These are phyloP conservation scores for Iodosphaeria phyllophila DNA, from an alignment of 2,329 filamentous ascomycete genomes.

Conservation along the genomic window DNA sequence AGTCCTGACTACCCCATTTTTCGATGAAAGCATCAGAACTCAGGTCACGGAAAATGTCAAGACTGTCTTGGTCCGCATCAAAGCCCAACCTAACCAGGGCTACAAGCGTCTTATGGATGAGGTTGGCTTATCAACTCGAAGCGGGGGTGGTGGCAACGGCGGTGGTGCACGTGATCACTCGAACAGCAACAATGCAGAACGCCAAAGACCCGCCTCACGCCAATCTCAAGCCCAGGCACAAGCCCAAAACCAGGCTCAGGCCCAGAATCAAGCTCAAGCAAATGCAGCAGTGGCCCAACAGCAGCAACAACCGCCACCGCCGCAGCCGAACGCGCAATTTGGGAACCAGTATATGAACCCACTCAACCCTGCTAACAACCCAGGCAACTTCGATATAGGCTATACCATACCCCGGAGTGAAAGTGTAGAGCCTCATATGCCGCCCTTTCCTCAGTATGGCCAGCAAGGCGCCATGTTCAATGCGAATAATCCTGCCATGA, in stretches of 20 bases:
- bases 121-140: conserved; percentile 66
- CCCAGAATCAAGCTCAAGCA: conserved; percentile 7
- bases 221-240: conserved; percentile 21
- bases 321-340: conserved; percentile 17
- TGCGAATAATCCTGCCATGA: conserved; percentile 23
- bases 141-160: conserved; percentile 18
- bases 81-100: conserved; percentile 83
- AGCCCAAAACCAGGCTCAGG: conserved; percentile 28
- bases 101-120: conserved; percentile 99
- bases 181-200: conserved; percentile 25
- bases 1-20: conserved; percentile 91
- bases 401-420: conserved; percentile 34
- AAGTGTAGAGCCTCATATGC: conserved; percentile 27
- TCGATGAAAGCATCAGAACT: conserved; percentile 74
- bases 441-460: conserved; percentile 30
- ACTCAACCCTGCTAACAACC: conserved; percentile 20
- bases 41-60: conserved; percentile 88
- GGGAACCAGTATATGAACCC: conserved; percentile 34
- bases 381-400: conserved; percentile 28
- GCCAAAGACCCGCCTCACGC: conserved; percentile 35
- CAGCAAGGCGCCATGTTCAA: conserved; percentile 34
- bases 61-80: conserved; percentile 71
- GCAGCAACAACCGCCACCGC: conserved; percentile 5
- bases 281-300: conserved; percentile 14
- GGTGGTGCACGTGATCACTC: conserved; percentile 25